Base-by-base conservation (phyloP, 129 eudicot species). In the Centella asiatica region DNA sequence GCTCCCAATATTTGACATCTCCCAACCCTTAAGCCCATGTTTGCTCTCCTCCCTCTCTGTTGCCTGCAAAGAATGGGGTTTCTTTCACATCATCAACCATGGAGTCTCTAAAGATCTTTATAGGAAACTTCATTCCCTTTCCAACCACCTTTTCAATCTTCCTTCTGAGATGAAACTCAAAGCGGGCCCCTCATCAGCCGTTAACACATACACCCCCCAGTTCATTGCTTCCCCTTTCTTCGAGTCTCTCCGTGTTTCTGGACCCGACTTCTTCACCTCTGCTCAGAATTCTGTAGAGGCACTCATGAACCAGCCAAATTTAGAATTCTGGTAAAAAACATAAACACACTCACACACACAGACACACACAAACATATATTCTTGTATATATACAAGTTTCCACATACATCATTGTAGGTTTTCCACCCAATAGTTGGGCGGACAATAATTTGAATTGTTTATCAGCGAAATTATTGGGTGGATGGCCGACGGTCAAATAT, bases 1-100 rank as follows among this genome's bases (percentile, higher is more conserved):
- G 40, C 97, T 90, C 37, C 95, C 97, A 52, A 70, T 75, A 26
- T 70, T 90, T 62, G 97, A 90, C 67, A 65, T 81, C 53, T 86
- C 97, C 23, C 75, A 81, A 70, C 86, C 95, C 60, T 74, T 78
- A 53, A 67, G 47, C 65, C 65, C 80, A 49, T 72, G 74, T 27
- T 60, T 77, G 63, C 57, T 83, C 28, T 73, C 89, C 10, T 77
- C 87, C 72, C 83, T 90, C 18, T 72, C 77, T 60, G 64, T 62
- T 62, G 87, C 95, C 61, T 86, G 97, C 65, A 78, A 72, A 76
- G 89, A 90, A 79, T 86, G 89, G 94, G 97, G 97, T 19, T 90
- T 90, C 80, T 90, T 90, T 70, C 97, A 83, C 68, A 81, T 90
- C 60, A 77, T 59, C 65, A 86, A 84, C 70, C 97, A 90, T 79